A percentile compares a stretch with the other conserved stretches of the same genome.
phyloP scores from a whole-genome alignment of 495 filamentous ascomycete species.

The Amorphotheca resinae region DNA sequence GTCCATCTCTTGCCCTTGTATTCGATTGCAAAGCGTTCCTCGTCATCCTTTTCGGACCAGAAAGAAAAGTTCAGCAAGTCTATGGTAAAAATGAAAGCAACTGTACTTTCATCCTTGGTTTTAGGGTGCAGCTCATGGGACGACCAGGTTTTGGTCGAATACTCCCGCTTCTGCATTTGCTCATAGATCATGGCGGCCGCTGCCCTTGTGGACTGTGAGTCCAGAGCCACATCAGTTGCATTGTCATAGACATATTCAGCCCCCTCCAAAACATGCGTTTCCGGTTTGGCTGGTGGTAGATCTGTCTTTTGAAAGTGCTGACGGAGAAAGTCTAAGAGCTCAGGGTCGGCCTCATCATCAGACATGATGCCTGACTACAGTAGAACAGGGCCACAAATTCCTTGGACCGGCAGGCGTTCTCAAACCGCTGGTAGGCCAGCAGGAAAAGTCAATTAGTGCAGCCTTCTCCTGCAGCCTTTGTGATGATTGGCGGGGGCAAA shows the following conservation, averaged over 20 bases:
- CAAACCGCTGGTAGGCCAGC: no score
- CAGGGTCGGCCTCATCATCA: conserved; percentile 79
- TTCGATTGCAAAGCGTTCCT: conserved; percentile 60
- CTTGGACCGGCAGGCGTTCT: no score
- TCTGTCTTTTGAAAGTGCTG: conserved; percentile 55
- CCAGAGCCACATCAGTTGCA: conserved; percentile 80
- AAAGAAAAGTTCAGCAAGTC: conserved; percentile 95
- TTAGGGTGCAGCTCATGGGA: conserved; percentile 86
- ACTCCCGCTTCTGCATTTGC: conserved; percentile 71
- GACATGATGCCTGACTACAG: no score
- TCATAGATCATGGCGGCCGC: conserved; percentile 68
- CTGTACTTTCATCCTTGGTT: conserved; percentile 56
- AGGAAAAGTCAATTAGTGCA: no score
- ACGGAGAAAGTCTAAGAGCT: conserved; percentile 77
- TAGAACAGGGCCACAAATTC: no score
- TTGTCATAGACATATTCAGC: conserved; percentile 87
- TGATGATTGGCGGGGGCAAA: no score
- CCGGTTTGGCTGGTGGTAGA: conserved; percentile 34
- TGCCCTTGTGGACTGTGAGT: conserved; percentile 62
- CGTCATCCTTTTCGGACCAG: conserved; percentile 56
- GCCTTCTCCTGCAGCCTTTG: no score
- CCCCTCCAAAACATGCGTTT: conserved; percentile 70
- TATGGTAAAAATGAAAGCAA: conserved; percentile 93
- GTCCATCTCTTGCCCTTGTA: conserved; percentile 77
- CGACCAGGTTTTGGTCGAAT: conserved; percentile 76